phyloP scores from a whole-genome alignment of 495 filamentous ascomycete genomes.

The Bacidia gigantensis region DNA sequence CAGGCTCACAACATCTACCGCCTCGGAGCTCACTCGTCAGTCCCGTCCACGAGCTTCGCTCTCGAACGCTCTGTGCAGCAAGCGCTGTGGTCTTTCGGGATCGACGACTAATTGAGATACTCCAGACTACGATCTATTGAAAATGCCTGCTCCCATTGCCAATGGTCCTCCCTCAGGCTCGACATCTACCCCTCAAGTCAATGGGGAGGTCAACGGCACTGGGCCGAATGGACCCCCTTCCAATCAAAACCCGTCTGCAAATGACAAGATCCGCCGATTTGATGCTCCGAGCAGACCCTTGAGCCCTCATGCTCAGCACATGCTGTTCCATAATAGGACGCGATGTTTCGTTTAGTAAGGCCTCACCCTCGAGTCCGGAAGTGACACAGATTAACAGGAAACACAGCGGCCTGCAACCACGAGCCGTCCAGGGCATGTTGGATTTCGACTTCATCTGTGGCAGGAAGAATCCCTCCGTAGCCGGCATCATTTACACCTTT shows the following conservation, averaged over 20 bases:
- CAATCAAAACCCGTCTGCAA: constrained; percentile 44
- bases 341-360: constrained; percentile 96
- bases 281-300: constrained; percentile 79
- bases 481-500: constrained; percentile 99
- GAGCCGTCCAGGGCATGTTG: constrained; percentile 98
- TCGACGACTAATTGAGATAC: too few species aligned
- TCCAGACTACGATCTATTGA: too few species aligned
- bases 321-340: constrained; percentile 97
- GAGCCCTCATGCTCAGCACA: constrained; percentile 70
- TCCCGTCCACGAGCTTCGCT: too few species aligned
- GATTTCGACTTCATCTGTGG: constrained; percentile 99
- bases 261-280: constrained; percentile 98
- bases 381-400: constrained; percentile 8
- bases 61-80: too few species aligned
- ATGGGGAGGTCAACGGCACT: constrained; percentile 25
- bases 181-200: constrained; percentile 22
- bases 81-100: too few species aligned
- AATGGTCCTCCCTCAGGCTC: constrained; percentile 8
- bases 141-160: constrained; percentile 34
- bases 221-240: constrained; percentile 17
- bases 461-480: constrained; percentile 86
- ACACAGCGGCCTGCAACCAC: constrained; percentile 79
- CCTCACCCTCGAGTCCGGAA: background rate
- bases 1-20: too few species aligned
- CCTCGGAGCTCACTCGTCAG: too few species aligned